Evolutionary conservation across 352 stramenopile genomes (phyloP).

Genomic region (Phytophthora nicotianae): DNA sequence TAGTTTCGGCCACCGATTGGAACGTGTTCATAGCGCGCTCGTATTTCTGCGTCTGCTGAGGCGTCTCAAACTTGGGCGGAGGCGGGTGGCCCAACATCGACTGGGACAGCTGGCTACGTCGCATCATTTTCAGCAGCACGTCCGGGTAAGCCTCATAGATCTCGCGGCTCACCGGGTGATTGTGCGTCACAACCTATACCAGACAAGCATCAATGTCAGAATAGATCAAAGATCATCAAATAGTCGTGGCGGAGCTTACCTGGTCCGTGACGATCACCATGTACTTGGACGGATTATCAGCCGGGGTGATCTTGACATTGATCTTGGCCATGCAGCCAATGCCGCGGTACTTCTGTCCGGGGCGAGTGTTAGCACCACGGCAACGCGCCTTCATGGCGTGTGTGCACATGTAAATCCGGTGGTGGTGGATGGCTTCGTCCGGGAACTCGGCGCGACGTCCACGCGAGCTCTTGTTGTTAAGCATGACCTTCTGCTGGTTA

Average conservation of each 20-base stretch:
- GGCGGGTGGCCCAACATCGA: constrained; percentile 69
- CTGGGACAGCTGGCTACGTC: constrained; percentile 70
- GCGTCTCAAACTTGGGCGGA: constrained; percentile 77
- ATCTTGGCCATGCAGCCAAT: constrained; percentile 89
- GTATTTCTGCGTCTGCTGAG: constrained; percentile 79
- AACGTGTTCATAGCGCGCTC: constrained; percentile 70
- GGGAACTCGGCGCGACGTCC: constrained; percentile 81
- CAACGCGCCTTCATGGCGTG: constrained; percentile 87
- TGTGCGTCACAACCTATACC: constrained; percentile 81
- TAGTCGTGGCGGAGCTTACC: constrained; percentile 34
- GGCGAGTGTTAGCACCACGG: constrained; percentile 73
- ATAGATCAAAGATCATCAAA: not conserved
- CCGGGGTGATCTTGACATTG: constrained; percentile 87
- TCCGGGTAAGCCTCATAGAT: constrained; percentile 88
- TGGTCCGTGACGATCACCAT: constrained; percentile 89
- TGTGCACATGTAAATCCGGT: constrained; percentile 91
- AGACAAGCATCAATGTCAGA: constrained; percentile 5
- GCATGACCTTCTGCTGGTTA: constrained; percentile 89
- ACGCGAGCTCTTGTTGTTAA: constrained; percentile 88
- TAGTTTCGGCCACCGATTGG: constrained; percentile 72
- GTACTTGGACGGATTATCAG: constrained; percentile 84
- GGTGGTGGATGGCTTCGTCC: constrained; percentile 81
- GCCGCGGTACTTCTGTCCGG: constrained; percentile 81
- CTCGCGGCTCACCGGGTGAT: constrained; percentile 83
- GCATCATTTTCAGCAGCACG: constrained; percentile 85